Evolutionary conservation across 2,329 filamentous ascomycete genomes (phyloP).

Genomic region (Claviceps humidiphila): DNA sequence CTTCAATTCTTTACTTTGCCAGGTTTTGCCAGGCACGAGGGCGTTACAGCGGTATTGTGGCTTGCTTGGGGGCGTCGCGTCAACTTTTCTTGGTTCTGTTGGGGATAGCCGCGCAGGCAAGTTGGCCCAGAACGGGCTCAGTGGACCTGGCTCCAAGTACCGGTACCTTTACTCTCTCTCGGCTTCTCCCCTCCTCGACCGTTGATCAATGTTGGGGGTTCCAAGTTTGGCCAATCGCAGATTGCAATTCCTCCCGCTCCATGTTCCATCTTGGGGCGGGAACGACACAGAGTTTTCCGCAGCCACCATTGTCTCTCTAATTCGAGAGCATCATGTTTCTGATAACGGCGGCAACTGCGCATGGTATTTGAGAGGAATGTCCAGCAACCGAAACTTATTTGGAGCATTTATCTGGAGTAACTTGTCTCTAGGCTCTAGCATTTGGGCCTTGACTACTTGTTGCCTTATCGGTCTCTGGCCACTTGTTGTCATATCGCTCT

Average conservation of each 20-base stretch:
- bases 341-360: too few relatives aligned
- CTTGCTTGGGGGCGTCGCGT: constrained; percentile 5
- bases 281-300: not conserved
- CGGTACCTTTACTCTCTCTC: not conserved
- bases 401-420: too few relatives aligned
- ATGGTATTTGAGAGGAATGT: too few relatives aligned
- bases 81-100: constrained; percentile 27
- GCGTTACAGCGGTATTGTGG: not conserved
- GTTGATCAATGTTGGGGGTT: not conserved
- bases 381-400: too few relatives aligned
- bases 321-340: not conserved
- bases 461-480: too few relatives aligned
- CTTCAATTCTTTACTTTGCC: not conserved
- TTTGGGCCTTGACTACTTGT: too few relatives aligned
- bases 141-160: not conserved
- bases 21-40: not conserved
- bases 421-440: too few relatives aligned
- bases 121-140: not conserved
- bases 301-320: not conserved
- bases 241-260: not conserved
- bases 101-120: constrained; percentile 19
- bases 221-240: not conserved
- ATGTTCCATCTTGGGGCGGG: not conserved
- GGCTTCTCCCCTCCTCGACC: not conserved
- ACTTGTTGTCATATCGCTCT: too few relatives aligned